A percentile compares a stretch with the other conserved stretches of the same genome.
Conservation (phyloP, 345 rosid genomes). For the Pistacia integerrima region DNA sequence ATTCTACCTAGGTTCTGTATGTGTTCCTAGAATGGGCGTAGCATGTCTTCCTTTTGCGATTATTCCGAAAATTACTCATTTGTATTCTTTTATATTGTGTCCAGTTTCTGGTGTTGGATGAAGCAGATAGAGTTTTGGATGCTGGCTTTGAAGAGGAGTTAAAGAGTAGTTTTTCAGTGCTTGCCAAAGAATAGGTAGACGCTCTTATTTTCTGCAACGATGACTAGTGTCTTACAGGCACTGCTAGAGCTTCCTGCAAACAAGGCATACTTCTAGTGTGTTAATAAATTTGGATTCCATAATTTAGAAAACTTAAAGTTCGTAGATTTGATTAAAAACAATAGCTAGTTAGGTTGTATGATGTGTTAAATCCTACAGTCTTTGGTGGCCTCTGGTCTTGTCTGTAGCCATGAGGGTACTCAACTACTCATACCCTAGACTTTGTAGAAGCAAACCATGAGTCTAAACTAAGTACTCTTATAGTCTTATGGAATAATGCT, state of each 20-base stretch:
- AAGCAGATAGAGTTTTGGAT: conserved; percentile 97
- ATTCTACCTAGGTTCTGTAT: not conserved
- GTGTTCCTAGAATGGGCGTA: not conserved
- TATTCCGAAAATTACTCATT: not conserved
- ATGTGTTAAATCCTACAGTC: too few species aligned
- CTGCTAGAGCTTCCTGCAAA: conserved; percentile 80
- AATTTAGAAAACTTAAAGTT: too few species aligned
- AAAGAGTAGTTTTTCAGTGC: conserved; percentile 59
- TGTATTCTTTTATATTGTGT: conserved; percentile 12
- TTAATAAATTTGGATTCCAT: too few species aligned
- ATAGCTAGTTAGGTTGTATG: too few species aligned
- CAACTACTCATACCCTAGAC: too few species aligned
- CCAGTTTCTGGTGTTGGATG: conserved; percentile 89
- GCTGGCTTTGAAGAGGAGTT: conserved; percentile 93
- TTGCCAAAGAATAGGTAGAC: conserved; percentile 81
- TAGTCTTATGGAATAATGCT: too few species aligned
- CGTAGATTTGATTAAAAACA: too few species aligned
- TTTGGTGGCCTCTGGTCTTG: too few species aligned
- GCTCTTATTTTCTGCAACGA: conserved; percentile 89
- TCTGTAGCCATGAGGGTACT: too few species aligned
- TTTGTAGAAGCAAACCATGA: too few species aligned
- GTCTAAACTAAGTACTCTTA: too few species aligned
- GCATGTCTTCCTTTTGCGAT: not conserved
- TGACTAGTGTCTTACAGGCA: conserved; percentile 74
- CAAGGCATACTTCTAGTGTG: conserved; percentile 90